phyloP scores from a whole-genome alignment of 768 basidiomycete species.

The Podaxis mareebaensis region DNA sequence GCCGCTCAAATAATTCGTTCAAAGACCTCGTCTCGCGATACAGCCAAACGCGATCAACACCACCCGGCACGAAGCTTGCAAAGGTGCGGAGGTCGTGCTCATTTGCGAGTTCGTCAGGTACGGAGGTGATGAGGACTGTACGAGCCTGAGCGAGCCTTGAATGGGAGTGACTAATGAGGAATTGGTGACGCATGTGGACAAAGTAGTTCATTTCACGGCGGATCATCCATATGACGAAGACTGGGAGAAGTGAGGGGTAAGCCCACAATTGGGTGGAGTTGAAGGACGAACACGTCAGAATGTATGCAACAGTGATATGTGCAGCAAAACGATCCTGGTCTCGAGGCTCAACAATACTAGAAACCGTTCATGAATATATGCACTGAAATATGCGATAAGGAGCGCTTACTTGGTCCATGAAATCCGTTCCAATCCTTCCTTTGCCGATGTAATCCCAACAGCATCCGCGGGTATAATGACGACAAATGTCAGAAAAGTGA shows the following conservation, averaged over 20 bases:
- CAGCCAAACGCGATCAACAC: slow-evolving; percentile 68
- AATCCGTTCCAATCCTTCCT: slow-evolving; percentile 42
- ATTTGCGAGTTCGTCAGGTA: slow-evolving; percentile 53
- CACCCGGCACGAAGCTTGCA: slow-evolving; percentile 68
- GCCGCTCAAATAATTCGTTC: slow-evolving; percentile 42
- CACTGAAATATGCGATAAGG: neutral
- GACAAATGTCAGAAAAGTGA: slow-evolving; percentile 61
- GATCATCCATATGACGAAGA: slow-evolving; percentile 62
- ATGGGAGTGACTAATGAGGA: slow-evolving; percentile 60
- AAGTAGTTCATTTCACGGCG: slow-evolving; percentile 59
- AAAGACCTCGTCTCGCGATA: slow-evolving; percentile 51
- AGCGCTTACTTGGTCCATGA: slow-evolving; percentile 51
- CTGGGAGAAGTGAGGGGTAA: slow-evolving; percentile 29
- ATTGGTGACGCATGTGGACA: slow-evolving; percentile 54
- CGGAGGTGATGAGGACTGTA: slow-evolving; percentile 67
- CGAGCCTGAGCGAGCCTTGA: slow-evolving; percentile 62
- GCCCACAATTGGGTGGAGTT: slow-evolving; percentile 5
- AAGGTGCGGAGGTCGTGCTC: slow-evolving; percentile 51
- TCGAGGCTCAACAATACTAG: slow-evolving; percentile 35
- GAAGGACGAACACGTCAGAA: slow-evolving; percentile 44
- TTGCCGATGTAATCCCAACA: slow-evolving; percentile 36
- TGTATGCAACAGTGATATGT: slow-evolving; percentile 55
- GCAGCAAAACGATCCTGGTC: slow-evolving; percentile 51
- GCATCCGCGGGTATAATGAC: slow-evolving; percentile 60
- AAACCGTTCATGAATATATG: neutral